These are phyloP conservation scores for Solanum pinnatisectum DNA, from an alignment of 257 asterid species.

Conservation along the genomic window DNA sequence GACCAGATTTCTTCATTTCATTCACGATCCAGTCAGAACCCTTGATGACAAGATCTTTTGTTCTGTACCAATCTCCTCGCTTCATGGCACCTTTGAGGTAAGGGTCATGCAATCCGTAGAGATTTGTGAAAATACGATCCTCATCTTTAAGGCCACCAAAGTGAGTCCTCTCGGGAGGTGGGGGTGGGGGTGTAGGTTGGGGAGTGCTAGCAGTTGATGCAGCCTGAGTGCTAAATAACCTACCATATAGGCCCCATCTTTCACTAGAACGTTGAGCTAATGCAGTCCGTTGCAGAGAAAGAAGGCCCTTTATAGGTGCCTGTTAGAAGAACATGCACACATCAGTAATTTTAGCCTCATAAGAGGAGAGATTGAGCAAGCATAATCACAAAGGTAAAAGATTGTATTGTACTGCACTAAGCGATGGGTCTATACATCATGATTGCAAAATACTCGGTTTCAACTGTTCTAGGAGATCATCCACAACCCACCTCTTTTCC, in stretches of 20 bases:
- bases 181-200: slow-evolving; percentile 87
- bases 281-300: slow-evolving; percentile 48
- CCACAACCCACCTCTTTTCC: background rate
- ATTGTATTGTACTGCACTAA: background rate
- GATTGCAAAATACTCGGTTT: background rate
- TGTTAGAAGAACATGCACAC: slow-evolving; percentile 19
- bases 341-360: background rate
- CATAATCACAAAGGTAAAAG: background rate
- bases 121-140: slow-evolving; percentile 92
- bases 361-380: background rate
- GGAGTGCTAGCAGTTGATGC: slow-evolving; percentile 63
- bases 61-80: slow-evolving; percentile 97
- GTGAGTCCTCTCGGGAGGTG: slow-evolving; percentile 95
- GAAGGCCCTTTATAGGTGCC: slow-evolving; percentile 71
- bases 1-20: slow-evolving; percentile 96
- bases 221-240: slow-evolving; percentile 74
- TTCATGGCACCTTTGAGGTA: slow-evolving; percentile 95
- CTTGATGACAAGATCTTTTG: slow-evolving; percentile 85
- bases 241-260: slow-evolving; percentile 36
- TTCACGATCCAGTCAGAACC: slow-evolving; percentile 96
- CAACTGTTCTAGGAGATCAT: background rate
- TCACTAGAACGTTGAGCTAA: slow-evolving; percentile 33
- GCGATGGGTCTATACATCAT: background rate
- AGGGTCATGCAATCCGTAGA: slow-evolving; percentile 88
- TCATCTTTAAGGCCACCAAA: slow-evolving; percentile 96